phyloP scores from a whole-genome alignment of 495 filamentous ascomycete species.

The Penicillium cataractarum region DNA sequence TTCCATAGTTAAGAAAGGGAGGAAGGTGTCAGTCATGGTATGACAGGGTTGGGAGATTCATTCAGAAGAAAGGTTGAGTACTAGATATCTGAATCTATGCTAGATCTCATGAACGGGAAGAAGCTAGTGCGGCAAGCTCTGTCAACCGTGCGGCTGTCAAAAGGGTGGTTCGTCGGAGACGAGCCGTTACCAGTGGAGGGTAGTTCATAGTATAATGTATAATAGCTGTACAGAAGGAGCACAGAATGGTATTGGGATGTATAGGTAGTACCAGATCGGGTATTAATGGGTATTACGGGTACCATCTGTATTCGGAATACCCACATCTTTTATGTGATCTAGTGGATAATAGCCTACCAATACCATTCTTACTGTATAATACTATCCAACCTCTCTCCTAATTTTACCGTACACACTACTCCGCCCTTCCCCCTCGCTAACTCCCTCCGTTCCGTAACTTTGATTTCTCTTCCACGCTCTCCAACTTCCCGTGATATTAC shows the following conservation, averaged over 20 bases:
- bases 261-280: neutral
- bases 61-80: neutral
- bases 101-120: neutral
- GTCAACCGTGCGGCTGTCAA: slow-evolving; percentile 2
- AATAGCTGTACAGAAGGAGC: neutral
- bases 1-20: neutral
- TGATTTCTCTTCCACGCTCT: neutral
- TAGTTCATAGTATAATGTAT: neutral
- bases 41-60: no score
- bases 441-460: slow-evolving; percentile 2
- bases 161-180: slow-evolving; percentile 1
- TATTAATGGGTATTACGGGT: neutral
- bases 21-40: no score
- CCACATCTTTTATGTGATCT: neutral
- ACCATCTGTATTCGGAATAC: neutral
- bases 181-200: neutral
- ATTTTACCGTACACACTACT: no score
- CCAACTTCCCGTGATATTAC: neutral
- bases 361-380: neutral
- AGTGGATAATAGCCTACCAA: neutral
- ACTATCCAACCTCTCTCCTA: neutral
- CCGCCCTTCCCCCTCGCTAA: slow-evolving; percentile 3
- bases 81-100: no score
- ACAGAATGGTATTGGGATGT: neutral
- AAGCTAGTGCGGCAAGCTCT: neutral